phyloP scores from a whole-genome alignment of 805 yeast species.

The Teunomyces gatunensis region DNA sequence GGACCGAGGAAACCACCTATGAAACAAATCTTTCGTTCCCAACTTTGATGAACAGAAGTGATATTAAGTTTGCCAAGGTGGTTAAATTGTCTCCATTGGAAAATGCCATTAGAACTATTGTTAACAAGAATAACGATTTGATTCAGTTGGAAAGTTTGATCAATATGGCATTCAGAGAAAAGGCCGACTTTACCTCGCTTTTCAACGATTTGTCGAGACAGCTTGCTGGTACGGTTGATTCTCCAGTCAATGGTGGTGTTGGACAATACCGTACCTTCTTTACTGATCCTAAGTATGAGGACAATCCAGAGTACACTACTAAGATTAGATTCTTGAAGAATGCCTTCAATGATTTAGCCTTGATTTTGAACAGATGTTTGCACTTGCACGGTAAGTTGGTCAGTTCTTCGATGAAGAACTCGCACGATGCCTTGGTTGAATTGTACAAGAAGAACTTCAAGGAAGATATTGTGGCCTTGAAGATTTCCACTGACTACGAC shows the following conservation, averaged over 20 bases:
- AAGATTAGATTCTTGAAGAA: conserved; percentile 37
- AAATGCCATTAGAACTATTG: conserved; percentile 70
- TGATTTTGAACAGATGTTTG: conserved; percentile 63
- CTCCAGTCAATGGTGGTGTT: conserved; percentile 92
- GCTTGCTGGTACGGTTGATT: conserved; percentile 81
- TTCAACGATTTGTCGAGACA: conserved; percentile 68
- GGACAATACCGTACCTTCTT: conserved; percentile 76
- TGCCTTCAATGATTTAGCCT: conserved; percentile 67
- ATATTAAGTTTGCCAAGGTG: conserved; percentile 48
- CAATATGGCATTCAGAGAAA: conserved; percentile 50
- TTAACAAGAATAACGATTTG: conserved; percentile 69
- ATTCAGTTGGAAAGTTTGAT: conserved; percentile 63
- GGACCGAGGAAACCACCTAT: conserved; percentile 87
- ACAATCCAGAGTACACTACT: conserved; percentile 28
- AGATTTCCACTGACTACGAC: conserved; percentile 35
- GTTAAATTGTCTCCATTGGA: conserved; percentile 76
- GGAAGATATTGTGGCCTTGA: conserved; percentile 53
- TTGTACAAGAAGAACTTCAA: conserved; percentile 66
- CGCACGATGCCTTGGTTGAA: conserved; percentile 66
- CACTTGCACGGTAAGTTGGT: conserved; percentile 66
- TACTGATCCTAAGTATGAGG: conserved; percentile 34
- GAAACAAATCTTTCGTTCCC: conserved; percentile 79
- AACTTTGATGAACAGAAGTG: conserved; percentile 81
- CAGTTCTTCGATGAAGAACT: conserved; percentile 51
- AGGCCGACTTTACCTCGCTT: conserved; percentile 44